Percentiles rank a stretch among this genome's conserved stretches.
These are phyloP conservation scores for Vinca minor DNA, from an alignment of 257 asterid species.

Conservation along the genomic window DNA sequence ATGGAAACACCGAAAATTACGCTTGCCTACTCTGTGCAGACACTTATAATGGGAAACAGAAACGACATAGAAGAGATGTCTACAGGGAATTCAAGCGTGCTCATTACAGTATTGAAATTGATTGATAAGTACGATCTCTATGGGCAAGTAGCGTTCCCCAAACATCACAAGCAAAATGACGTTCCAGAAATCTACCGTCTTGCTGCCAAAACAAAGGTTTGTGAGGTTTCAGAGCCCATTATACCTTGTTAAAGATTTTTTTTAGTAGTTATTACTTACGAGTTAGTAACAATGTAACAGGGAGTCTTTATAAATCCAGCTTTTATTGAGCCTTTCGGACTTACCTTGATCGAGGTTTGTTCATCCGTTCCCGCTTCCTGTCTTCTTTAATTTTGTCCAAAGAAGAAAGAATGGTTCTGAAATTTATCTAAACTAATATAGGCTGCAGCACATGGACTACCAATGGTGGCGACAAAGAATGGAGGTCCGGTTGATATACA, in stretches of 20 bases:
- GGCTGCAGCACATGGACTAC: slow-evolving; percentile 60
- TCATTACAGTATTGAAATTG: slow-evolving; percentile 59
- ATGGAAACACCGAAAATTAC: neutral
- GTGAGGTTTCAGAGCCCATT: slow-evolving; percentile 5
- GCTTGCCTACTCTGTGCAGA: slow-evolving; percentile 28
- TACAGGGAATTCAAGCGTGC: slow-evolving; percentile 59
- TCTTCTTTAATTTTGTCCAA: neutral
- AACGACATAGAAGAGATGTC: slow-evolving; percentile 80
- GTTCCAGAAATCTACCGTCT: slow-evolving; percentile 79
- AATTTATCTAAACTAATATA: slow-evolving; percentile 13
- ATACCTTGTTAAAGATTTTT: neutral
- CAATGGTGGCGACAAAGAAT: slow-evolving; percentile 47
- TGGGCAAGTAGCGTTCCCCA: slow-evolving; percentile 82
- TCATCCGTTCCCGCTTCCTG: neutral
- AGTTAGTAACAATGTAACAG: slow-evolving; percentile 21
- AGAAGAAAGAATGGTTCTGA: neutral
- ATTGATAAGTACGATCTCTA: slow-evolving; percentile 72
- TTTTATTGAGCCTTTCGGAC: slow-evolving; percentile 45
- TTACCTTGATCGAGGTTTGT: slow-evolving; percentile 46
- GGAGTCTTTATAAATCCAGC: slow-evolving; percentile 55
- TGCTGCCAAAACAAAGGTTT: slow-evolving; percentile 74
- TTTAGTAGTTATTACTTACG: neutral
- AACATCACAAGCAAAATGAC: slow-evolving; percentile 71
- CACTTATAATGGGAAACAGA: slow-evolving; percentile 83
- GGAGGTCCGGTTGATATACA: slow-evolving; percentile 55